phyloP scores from a whole-genome alignment of 2,329 filamentous ascomycete genomes.

The Stemphylium vesicarium region DNA sequence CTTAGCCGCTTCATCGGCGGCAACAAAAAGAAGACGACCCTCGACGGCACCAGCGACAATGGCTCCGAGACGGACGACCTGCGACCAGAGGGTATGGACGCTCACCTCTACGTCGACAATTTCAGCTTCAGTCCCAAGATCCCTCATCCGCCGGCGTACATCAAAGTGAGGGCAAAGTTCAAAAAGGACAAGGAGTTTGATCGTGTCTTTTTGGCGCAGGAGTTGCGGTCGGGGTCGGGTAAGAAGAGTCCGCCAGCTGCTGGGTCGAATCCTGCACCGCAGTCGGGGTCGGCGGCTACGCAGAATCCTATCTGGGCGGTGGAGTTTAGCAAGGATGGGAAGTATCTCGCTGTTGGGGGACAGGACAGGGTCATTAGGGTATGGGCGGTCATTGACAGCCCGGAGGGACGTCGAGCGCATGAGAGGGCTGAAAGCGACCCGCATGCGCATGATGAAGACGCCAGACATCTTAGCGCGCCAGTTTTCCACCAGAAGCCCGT shows the following conservation, averaged over 20 bases:
- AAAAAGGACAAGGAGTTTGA: slow-evolving; percentile 85
- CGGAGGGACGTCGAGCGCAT: slow-evolving; percentile 76
- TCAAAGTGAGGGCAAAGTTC: slow-evolving; percentile 80
- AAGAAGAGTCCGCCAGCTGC: slow-evolving; percentile 38
- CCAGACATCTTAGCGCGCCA: slow-evolving; percentile 79
- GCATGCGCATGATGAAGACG: slow-evolving; percentile 53
- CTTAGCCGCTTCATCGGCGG: slow-evolving; percentile 82
- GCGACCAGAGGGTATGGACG: slow-evolving; percentile 80
- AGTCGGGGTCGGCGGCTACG: slow-evolving; percentile 41
- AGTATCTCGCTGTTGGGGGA: slow-evolving; percentile 88
- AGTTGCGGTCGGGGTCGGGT: slow-evolving; percentile 68
- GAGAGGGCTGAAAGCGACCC: slow-evolving; percentile 71
- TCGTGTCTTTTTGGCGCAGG: slow-evolving; percentile 88
- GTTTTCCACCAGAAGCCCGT: slow-evolving; percentile 83
- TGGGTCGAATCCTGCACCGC: slow-evolving; percentile 36
- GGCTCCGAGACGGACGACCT: slow-evolving; percentile 72
- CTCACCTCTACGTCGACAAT: slow-evolving; percentile 77
- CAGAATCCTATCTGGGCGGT: slow-evolving; percentile 85
- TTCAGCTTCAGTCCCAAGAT: slow-evolving; percentile 82
- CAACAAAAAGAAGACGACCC: slow-evolving; percentile 72
- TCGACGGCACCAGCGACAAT: slow-evolving; percentile 61
- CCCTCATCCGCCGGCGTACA: slow-evolving; percentile 89
- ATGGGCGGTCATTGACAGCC: slow-evolving; percentile 84
- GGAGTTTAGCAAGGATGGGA: slow-evolving; percentile 91
- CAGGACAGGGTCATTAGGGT: slow-evolving; percentile 85